phyloP scores from a whole-genome alignment of 257 asterid genomes.

The Solanum phureja region DNA sequence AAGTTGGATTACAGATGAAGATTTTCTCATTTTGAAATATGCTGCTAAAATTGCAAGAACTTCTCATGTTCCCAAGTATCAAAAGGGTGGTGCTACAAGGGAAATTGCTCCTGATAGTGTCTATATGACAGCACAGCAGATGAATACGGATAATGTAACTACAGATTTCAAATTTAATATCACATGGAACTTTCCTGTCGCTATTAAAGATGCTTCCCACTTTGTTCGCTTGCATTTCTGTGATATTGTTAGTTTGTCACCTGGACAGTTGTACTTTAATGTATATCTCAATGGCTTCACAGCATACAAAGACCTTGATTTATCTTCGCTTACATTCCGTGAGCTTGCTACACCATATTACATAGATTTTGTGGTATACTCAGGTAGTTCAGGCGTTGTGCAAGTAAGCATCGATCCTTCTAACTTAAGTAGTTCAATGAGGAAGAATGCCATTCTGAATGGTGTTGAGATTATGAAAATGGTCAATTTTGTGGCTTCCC shows the following conservation, averaged over 20 bases:
- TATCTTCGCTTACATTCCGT: slow-evolving; percentile 34
- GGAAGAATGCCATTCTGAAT: slow-evolving; percentile 66
- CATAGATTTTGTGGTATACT: slow-evolving; percentile 43
- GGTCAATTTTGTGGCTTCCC: slow-evolving; percentile 23
- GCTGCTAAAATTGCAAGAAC: slow-evolving; percentile 9
- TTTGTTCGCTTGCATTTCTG: slow-evolving; percentile 67
- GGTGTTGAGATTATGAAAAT: slow-evolving; percentile 79
- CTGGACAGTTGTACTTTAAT: slow-evolving; percentile 44
- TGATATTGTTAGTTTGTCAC: slow-evolving; percentile 45
- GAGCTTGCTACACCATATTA: slow-evolving; percentile 39
- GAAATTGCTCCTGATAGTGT: slow-evolving; percentile 48
- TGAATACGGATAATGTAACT: slow-evolving; percentile 22
- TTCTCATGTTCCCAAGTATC: slow-evolving; percentile 26
- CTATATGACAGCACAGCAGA: slow-evolving; percentile 41
- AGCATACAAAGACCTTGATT: slow-evolving; percentile 5
- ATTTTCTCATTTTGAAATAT: slow-evolving; percentile 12
- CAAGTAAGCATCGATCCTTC: slow-evolving; percentile 58
- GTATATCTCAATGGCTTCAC: slow-evolving; percentile 28
- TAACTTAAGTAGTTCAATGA: slow-evolving; percentile 19
- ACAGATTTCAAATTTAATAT: slow-evolving; percentile 44
- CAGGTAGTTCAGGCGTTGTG: slow-evolving; percentile 16
- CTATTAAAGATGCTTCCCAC: slow-evolving; percentile 33
- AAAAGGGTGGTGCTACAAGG: slow-evolving; percentile 31
- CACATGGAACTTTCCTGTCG: slow-evolving; percentile 60
- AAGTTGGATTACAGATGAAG: slow-evolving; percentile 34